A percentile compares a stretch with the other conserved stretches of the same genome.
phyloP scores from a whole-genome alignment of 306 rosid species.

The Vicia sativa region DNA sequence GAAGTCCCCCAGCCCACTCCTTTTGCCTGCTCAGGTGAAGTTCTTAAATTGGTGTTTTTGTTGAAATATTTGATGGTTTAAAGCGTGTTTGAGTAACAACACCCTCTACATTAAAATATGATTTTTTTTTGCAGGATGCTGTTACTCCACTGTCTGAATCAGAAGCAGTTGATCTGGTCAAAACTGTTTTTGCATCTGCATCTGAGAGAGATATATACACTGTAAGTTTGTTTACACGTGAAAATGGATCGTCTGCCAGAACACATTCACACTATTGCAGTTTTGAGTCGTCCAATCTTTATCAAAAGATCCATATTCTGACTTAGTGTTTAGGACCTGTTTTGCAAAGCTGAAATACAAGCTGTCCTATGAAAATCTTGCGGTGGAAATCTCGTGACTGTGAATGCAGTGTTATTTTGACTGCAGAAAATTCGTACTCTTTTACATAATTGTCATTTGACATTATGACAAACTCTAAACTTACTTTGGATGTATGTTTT shows the following conservation, averaged over 20 bases:
- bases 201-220: conserved; percentile 8
- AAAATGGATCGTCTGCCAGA: neutral
- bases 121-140: neutral
- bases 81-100: neutral
- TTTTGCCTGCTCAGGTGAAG: conserved; percentile 15
- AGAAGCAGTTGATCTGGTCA: conserved; percentile 17
- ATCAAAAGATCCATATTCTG: neutral
- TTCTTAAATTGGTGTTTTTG: conserved; percentile 6
- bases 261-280: neutral
- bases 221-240: neutral
- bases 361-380: neutral
- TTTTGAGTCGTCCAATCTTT: neutral
- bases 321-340: neutral
- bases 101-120: conserved; percentile 7
- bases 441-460: neutral
- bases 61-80: neutral
- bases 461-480: neutral
- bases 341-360: neutral
- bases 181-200: conserved; percentile 18
- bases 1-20: conserved; percentile 14
- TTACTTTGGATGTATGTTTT: neutral
- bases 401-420: neutral
- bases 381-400: neutral
- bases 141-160: conserved; percentile 2
- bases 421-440: neutral